Percentiles rank a stretch among this genome's conserved stretches.
phyloP scores from a whole-genome alignment of 1,284 basidiomycete genomes.

The Rhodotorula glutinis region DNA sequence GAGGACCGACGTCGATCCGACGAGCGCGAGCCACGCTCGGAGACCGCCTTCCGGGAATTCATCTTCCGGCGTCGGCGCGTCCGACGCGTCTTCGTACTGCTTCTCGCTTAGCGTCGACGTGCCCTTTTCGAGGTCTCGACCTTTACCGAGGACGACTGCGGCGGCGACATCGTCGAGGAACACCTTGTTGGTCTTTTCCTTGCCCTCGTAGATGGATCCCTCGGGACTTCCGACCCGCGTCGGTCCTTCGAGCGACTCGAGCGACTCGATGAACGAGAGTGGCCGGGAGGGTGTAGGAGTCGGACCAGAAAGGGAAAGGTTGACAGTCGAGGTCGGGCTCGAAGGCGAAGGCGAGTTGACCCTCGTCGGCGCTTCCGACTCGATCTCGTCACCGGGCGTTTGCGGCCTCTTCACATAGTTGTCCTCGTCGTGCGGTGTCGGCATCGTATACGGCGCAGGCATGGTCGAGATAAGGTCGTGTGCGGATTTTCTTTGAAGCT shows the following conservation, averaged over 20 bases:
- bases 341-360: background rate
- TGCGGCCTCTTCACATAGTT: background rate
- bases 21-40: conserved; percentile 22
- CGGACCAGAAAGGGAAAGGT: conserved; percentile 12
- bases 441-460: too few relatives aligned
- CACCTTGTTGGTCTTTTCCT: background rate
- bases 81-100: background rate
- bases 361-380: background rate
- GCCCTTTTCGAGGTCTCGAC: background rate
- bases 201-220: background rate
- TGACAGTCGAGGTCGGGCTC: background rate
- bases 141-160: background rate
- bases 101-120: background rate
- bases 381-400: background rate
- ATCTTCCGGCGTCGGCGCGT: background rate
- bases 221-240: conserved; percentile 22
- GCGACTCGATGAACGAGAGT: conserved; percentile 10
- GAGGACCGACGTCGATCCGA: conserved; percentile 21
- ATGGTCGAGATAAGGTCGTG: too few relatives aligned
- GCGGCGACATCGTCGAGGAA: background rate
- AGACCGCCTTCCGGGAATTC: conserved; percentile 29
- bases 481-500: too few relatives aligned
- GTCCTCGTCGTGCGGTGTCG: too few relatives aligned
- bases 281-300: conserved; percentile 14
- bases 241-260: conserved; percentile 16